Evolutionary conservation across 208 protist species (phyloP).

Genomic region (Trypanosoma avium): DNA sequence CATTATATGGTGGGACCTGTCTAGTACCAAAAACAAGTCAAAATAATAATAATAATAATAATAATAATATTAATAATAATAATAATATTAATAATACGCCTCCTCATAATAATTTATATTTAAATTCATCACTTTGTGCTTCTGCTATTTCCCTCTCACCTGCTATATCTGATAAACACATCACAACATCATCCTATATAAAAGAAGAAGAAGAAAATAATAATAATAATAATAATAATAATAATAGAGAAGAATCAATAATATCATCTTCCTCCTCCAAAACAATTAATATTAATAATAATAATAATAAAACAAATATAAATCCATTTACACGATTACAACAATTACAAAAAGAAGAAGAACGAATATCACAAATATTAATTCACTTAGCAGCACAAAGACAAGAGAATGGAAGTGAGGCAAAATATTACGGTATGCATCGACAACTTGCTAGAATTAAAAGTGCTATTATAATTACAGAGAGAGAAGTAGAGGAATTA

Average conservation of each 20-base stretch:
- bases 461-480: conserved; percentile 13
- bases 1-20: conserved; percentile 5
- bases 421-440: conserved; percentile 25
- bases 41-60: conserved; percentile 2
- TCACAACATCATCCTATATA: not conserved
- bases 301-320: not conserved
- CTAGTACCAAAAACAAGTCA: too few species aligned
- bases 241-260: too few species aligned
- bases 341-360: conserved; percentile 11
- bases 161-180: too few species aligned
- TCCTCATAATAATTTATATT: too few species aligned
- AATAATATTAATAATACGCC: not conserved
- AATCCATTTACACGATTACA: conserved; percentile 12
- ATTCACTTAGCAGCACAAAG: not conserved
- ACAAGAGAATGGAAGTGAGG: conserved; percentile 26
- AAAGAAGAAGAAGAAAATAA: not conserved
- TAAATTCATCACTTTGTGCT: too few species aligned
- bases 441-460: conserved; percentile 20
- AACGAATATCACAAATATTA: not conserved
- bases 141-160: too few species aligned
- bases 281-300: too few species aligned
- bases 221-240: conserved; percentile 8
- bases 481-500: conserved; percentile 25
- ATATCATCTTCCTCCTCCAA: too few species aligned
- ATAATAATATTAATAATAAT: not conserved